Percentiles rank a stretch among this genome's conserved stretches.
Conservation (phyloP, 257 asterid species). For the Plantago major region DNA sequence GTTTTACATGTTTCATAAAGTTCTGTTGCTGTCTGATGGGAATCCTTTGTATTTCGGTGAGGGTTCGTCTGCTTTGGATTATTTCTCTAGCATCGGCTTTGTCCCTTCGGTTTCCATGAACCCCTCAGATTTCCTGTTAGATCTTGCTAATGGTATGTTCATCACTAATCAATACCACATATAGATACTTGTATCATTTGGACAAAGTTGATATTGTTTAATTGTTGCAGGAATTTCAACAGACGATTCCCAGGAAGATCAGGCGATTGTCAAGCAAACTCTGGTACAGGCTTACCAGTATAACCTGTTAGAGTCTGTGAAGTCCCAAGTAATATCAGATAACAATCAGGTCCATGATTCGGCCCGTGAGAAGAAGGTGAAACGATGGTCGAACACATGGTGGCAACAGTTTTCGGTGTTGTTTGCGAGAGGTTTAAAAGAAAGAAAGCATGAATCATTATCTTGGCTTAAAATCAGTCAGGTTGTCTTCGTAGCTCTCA, state of each 20-base stretch:
- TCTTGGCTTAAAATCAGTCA: constrained; percentile 38
- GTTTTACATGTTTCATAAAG: constrained; percentile 61
- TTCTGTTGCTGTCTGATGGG: constrained; percentile 33
- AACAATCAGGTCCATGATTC: constrained; percentile 8
- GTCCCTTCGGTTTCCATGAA: constrained; percentile 24
- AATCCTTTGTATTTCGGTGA: constrained; percentile 29
- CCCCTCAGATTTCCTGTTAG: constrained; percentile 35
- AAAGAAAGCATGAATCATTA: constrained; percentile 43
- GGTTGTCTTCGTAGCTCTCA: constrained; percentile 31
- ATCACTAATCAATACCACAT: background rate
- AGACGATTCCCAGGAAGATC: constrained; percentile 36
- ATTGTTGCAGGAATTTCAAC: constrained; percentile 33
- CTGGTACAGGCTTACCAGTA: constrained; percentile 36
- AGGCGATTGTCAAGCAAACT: constrained; percentile 31
- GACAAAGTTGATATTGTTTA: background rate
- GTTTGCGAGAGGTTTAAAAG: constrained; percentile 44
- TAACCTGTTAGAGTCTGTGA: constrained; percentile 26
- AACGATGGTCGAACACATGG: constrained; percentile 52
- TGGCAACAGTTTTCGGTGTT: constrained; percentile 48
- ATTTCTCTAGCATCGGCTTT: constrained; percentile 29
- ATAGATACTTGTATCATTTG: background rate
- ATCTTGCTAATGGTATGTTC: constrained; percentile 45
- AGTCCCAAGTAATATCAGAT: constrained; percentile 13
- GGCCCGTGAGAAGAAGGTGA: constrained; percentile 20
- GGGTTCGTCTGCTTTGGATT: constrained; percentile 24